Evolutionary conservation across 176 grass and related monocot species (phyloP).

Genomic region (Zoysia pacifica): DNA sequence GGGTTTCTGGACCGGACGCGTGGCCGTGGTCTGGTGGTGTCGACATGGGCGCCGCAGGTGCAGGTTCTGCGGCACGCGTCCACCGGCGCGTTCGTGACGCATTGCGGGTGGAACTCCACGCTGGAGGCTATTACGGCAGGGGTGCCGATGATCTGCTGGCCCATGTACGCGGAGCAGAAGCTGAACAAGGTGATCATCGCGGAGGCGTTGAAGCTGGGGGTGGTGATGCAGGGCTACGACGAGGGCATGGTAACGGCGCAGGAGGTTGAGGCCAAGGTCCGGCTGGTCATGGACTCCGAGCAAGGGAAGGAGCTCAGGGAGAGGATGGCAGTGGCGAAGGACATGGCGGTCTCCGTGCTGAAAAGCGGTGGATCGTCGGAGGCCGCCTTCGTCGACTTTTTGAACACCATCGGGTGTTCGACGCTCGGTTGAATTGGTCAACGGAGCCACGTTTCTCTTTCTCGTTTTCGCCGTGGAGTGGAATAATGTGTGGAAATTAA

Average conservation of each 20-base stretch:
- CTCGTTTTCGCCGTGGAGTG: not conserved
- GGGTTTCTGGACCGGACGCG: constrained; percentile 65
- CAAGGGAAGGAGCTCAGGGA: constrained; percentile 41
- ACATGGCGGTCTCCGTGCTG: constrained; percentile 12
- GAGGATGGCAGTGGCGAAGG: not conserved
- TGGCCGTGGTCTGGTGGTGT: constrained; percentile 51
- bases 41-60: constrained; percentile 74
- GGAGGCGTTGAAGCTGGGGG: constrained; percentile 60
- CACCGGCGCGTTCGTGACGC: constrained; percentile 66
- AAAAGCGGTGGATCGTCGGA: constrained; percentile 29
- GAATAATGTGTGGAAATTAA: not conserved
- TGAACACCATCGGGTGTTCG: not conserved
- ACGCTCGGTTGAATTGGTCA: not conserved
- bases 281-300: constrained; percentile 61
- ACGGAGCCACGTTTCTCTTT: not conserved
- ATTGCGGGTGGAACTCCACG: constrained; percentile 81
- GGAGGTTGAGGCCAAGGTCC: constrained; percentile 60
- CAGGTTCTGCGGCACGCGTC: constrained; percentile 59
- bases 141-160: constrained; percentile 73
- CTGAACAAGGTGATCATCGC: constrained; percentile 70
- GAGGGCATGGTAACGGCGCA: constrained; percentile 37
- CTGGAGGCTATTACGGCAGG: constrained; percentile 63
- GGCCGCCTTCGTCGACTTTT: constrained; percentile 22
- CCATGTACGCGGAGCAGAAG: constrained; percentile 78
- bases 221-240: constrained; percentile 61